Base-by-base conservation (phyloP, 2,329 filamentous ascomycete species). In the Fusarium sp. region DNA sequence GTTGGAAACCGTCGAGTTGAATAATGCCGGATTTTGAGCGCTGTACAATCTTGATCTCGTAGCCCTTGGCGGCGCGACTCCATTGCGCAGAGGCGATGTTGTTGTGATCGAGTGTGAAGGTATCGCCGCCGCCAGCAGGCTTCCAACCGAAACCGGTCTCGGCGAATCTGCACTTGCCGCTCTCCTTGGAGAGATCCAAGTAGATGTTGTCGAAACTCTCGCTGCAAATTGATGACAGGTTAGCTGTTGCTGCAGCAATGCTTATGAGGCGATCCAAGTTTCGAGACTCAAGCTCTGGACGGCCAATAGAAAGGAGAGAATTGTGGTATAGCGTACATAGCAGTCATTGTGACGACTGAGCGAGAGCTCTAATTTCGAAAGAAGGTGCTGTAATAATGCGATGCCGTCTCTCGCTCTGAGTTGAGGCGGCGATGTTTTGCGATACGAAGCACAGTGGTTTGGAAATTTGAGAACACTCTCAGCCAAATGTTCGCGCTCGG, bases 191-290 rank as follows among this genome's bases (percentile, higher is more conserved):
- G 64, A 99, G 88, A 80, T 99, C 95, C 75, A 99, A 90, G 82
- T 96, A 95, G 83, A 98, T 97, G 82, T 94, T 94, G 79, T 98
- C 95, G 83, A 99, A 99, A 78, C 92, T 96, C 89, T 99, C 96
- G 74, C 88, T 91, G 63, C 11, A 50, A 28, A 46, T 44, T 36
- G 31, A 36, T 58, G 44, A 36, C 7, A 40, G 39, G 49, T 66
- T 66, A 74, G 67, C 57, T 50, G 44, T 69, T 71, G 53, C 53
- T 55, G 60, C 42, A 33, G 51, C 36, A 42, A 71, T 55, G 42
- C 31, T 58, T 36, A 34, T 31, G 40, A 57, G 39, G 31, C n/a
- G 36, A 58, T 55, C 20, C 43, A 33, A 38, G 46, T 24, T 42
- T 51, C 44, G 33, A 53, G 38, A 33, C 17, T 46, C 40, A 28